Conservation (phyloP, 805 yeast species). For the Metschnikowia henanensis region DNA sequence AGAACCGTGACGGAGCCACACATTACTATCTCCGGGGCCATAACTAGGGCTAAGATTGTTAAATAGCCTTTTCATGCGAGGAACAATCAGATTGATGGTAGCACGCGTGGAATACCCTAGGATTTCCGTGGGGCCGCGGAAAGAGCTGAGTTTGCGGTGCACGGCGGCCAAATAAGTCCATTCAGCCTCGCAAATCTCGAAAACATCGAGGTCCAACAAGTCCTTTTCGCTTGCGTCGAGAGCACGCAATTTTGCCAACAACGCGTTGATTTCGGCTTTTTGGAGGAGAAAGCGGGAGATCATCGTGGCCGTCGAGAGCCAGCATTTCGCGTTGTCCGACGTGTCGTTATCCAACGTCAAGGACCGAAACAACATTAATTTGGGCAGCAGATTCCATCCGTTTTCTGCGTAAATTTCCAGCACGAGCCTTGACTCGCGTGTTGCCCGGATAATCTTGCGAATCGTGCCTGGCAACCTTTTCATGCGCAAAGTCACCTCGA, state of each 20-base stretch:
- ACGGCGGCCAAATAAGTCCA: neutral
- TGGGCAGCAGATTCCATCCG: too few species aligned
- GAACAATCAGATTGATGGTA: neutral
- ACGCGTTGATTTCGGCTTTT: neutral
- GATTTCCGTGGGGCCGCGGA: neutral
- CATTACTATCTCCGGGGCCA: neutral
- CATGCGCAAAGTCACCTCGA: too few species aligned
- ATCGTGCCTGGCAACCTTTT: too few species aligned
- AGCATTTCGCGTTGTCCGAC: conserved; percentile 1
- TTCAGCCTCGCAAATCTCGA: neutral
- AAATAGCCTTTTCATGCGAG: neutral
- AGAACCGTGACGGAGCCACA: neutral
- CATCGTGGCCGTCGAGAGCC: conserved; percentile 5
- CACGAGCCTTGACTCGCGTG: too few species aligned
- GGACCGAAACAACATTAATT: too few species aligned
- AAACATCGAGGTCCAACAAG: neutral
- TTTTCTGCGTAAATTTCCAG: too few species aligned
- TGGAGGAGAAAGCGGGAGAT: neutral
- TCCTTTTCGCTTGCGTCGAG: neutral
- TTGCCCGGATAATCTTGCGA: too few species aligned
- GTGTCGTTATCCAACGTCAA: too few species aligned
- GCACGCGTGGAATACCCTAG: neutral
- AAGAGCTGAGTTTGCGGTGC: neutral
- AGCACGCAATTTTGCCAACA: neutral
- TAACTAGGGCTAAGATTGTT: neutral